Evolutionary conservation across 2,329 filamentous ascomycete species (phyloP), one percentile per base, ranked within the genome.

Genomic region (Sporothrix mexicana): DNA sequence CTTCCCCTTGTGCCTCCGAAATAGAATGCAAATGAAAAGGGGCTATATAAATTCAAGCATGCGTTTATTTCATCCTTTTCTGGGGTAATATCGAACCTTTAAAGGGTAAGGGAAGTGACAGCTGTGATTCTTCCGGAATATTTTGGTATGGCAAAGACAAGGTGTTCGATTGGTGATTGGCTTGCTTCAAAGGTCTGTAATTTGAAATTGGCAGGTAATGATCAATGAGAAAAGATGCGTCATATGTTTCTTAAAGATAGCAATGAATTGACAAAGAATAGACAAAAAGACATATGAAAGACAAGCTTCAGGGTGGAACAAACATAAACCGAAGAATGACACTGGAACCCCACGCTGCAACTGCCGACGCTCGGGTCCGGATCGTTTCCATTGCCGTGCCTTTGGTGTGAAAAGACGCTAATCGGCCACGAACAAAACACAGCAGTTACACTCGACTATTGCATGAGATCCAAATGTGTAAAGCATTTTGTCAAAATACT

Each of bases 331-430:
- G 61, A 66, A 45, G 41, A 23, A 49, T 6, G 20, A 17, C 59
- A 45, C 17, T 49, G 43, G 36, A 59, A 53, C 66, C 66, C 66
- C 66, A 69, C 66, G 49, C 30, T n/a, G 17, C 66, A 69, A 69
- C 66, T 69, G 66, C 66, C 66, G 66, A 69, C 13, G 47, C 8
- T 55, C 49, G 66, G 66, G 5, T 51, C 30, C 66, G 66, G 66
- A 55, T 15, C 66, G 25, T 36, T 55, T 43, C 66, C 49, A 69
- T 69, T 69, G 66, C 66, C 66, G 66, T 69, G 66, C 7, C 36
- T 67, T 51, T 30, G 25, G 45, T 10, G 30, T 2, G 7, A 17
- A 36, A 5, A 12, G 17, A 49, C 49, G 66, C 64, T 51, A 67
- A 25, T 15, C 8, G 45, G 17, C 23, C 12, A 20, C 9, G 62